These are phyloP conservation scores for Dacryopinax spathularia DNA, from an alignment of 768 basidiomycete species.

Conservation along the genomic window DNA sequence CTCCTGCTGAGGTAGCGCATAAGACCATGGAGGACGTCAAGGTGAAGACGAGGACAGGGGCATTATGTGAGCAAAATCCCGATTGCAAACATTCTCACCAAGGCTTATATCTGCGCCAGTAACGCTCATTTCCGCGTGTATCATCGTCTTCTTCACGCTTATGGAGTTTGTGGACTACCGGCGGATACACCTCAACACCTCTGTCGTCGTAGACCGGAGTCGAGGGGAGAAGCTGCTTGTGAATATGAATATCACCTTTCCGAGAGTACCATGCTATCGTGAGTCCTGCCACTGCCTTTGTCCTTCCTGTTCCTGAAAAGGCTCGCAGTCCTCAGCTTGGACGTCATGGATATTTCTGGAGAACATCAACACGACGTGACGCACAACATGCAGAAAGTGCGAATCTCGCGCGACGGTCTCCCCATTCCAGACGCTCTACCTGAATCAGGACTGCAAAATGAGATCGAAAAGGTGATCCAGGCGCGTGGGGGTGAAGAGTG, in stretches of 20 bases:
- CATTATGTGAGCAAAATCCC: constrained; percentile 45
- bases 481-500: constrained; percentile 47
- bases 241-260: constrained; percentile 85
- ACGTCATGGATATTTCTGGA: constrained; percentile 96
- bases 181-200: constrained; percentile 70
- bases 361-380: constrained; percentile 84
- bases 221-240: constrained; percentile 90
- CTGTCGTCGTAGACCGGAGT: constrained; percentile 86
- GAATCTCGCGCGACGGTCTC: constrained; percentile 47
- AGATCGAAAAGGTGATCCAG: constrained; percentile 62
- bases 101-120: constrained; percentile 36
- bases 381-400: constrained; percentile 75
- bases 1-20: neutral
- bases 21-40: constrained; percentile 99
- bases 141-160: constrained; percentile 80
- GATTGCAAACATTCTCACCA: constrained; percentile 8
- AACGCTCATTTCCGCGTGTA: constrained; percentile 78
- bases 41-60: constrained; percentile 92
- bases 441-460: constrained; percentile 56
- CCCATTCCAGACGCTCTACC: constrained; percentile 38
- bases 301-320: neutral
- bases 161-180: constrained; percentile 97
- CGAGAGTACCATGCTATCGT: constrained; percentile 95
- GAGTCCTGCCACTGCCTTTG: constrained; percentile 25
- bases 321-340: constrained; percentile 70